Percentiles rank a stretch among this genome's conserved stretches.
Conservation (phyloP, 345 rosid genomes). For the Eucalyptus coolabah region DNA sequence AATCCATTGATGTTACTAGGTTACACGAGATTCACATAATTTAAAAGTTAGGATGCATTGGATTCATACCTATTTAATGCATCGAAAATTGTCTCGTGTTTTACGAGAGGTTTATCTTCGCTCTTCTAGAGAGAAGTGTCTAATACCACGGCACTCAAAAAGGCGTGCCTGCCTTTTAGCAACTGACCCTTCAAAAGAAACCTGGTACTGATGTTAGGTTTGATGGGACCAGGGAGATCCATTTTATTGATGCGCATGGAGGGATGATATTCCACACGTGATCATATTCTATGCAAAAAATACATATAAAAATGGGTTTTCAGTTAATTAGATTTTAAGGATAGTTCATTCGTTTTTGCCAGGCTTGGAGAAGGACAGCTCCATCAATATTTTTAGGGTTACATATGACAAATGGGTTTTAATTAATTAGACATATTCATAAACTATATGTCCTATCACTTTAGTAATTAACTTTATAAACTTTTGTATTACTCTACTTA, state of each 20-base stretch:
- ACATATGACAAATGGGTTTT: background rate
- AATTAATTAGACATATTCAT: background rate
- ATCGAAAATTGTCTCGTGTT: too few relatives aligned
- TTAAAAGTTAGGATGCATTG: background rate
- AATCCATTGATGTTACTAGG: background rate
- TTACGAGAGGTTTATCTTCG: background rate
- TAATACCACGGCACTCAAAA: background rate
- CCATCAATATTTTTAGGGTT: background rate
- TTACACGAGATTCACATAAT: background rate
- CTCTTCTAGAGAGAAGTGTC: background rate
- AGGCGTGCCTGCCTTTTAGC: background rate
- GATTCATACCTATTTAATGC: background rate
- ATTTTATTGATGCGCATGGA: background rate
- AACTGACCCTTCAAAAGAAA: background rate
- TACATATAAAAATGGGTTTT: background rate
- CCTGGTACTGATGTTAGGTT: background rate
- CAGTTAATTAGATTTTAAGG: background rate
- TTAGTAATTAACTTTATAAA: background rate
- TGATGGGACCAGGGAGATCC: background rate
- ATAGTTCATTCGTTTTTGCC: background rate
- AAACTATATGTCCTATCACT: background rate
- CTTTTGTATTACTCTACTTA: background rate
- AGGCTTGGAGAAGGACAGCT: background rate
- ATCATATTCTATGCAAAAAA: background rate
- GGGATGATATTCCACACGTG: background rate